These are phyloP conservation scores for Lactifluus hygrophoroides DNA, from an alignment of 768 basidiomycete species.

Conservation along the genomic window DNA sequence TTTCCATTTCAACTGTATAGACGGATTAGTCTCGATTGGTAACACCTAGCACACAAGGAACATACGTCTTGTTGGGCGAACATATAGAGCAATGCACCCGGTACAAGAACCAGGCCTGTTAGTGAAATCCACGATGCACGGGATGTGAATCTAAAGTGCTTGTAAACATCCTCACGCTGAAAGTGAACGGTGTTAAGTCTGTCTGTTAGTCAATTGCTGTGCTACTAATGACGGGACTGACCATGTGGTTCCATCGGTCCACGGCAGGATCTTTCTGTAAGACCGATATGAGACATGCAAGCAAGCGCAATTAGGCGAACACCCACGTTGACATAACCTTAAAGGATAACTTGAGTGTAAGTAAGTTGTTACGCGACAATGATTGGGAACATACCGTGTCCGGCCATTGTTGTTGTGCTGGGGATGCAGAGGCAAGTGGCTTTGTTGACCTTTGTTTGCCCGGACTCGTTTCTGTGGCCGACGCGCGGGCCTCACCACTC, in stretches of 20 bases:
- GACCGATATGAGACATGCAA: slow-evolving; percentile 11
- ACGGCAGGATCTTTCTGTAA: slow-evolving; percentile 40
- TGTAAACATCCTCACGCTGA: slow-evolving; percentile 79
- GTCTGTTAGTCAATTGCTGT: neutral
- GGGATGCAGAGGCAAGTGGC: slow-evolving; percentile 21
- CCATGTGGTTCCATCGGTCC: slow-evolving; percentile 54
- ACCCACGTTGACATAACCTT: slow-evolving; percentile 53
- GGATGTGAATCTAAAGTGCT: slow-evolving; percentile 73
- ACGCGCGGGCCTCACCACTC: slow-evolving; percentile 18
- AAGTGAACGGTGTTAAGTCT: neutral
- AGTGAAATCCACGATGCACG: slow-evolving; percentile 53
- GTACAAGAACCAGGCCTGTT: slow-evolving; percentile 57
- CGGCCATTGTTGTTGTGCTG: slow-evolving; percentile 52
- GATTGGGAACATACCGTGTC: slow-evolving; percentile 42
- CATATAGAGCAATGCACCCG: slow-evolving; percentile 44
- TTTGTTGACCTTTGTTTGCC: slow-evolving; percentile 23
- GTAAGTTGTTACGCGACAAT: neutral
- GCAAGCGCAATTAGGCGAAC: neutral
- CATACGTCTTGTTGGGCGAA: slow-evolving; percentile 35
- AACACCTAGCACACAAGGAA: slow-evolving; percentile 1
- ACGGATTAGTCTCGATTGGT: neutral
- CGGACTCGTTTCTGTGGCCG: slow-evolving; percentile 7
- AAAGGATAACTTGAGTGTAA: neutral
- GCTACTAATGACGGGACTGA: slow-evolving; percentile 22
- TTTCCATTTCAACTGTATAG: slow-evolving; percentile 42